These are phyloP conservation scores for Phytopythium kandeliae DNA, from an alignment of 352 stramenopile genomes.

Conservation along the genomic window DNA sequence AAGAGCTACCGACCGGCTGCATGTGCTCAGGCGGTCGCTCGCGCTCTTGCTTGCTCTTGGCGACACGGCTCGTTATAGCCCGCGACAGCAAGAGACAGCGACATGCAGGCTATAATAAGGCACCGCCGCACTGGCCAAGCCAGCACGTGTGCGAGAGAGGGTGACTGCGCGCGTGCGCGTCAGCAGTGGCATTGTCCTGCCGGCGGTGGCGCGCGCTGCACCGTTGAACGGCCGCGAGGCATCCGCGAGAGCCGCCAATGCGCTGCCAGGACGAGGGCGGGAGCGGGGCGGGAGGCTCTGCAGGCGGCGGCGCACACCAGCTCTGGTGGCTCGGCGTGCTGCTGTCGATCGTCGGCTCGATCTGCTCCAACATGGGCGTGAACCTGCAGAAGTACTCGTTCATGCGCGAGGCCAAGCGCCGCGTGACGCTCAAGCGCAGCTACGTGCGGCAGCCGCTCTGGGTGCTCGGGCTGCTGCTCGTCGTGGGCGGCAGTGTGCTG, in stretches of 20 bases:
- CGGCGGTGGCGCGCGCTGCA: no score
- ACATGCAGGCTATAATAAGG: no score
- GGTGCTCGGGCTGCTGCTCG: constrained; percentile 69
- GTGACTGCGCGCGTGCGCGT: no score
- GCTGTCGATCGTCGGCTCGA: constrained; percentile 58
- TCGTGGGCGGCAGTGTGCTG: constrained; percentile 60
- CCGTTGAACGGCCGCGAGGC: no score
- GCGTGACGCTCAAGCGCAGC: constrained; percentile 48
- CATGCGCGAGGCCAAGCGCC: constrained; percentile 72
- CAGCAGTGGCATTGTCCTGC: no score
- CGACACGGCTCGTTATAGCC: no score
- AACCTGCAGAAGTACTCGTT: constrained; percentile 90
- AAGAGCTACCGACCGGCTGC: no score
- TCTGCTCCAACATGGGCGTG: constrained; percentile 80
- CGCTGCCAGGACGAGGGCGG: neutral
- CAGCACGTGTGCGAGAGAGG: no score
- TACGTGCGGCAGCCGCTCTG: constrained; percentile 75
- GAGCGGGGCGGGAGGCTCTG: neutral
- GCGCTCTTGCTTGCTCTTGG: no score
- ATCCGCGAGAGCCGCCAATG: neutral
- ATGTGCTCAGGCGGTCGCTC: no score
- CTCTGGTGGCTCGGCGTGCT: constrained; percentile 81
- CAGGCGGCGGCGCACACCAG: neutral
- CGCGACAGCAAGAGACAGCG: no score
- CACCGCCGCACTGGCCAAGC: no score